Evolutionary conservation across 1,139 yeast species (phyloP).

Genomic region (Pneumocystis sp.): DNA sequence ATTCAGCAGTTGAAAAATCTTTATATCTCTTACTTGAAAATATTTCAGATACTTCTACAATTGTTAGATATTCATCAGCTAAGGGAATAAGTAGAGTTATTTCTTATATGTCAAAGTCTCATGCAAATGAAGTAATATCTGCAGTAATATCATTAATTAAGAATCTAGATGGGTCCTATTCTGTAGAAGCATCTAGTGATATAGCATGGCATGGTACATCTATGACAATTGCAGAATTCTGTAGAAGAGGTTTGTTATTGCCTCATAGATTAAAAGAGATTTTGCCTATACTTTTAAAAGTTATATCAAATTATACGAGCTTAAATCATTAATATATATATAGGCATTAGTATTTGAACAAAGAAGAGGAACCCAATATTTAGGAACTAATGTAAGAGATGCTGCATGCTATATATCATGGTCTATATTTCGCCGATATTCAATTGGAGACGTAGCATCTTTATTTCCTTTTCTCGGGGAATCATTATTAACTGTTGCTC

Average conservation of each 20-base stretch:
- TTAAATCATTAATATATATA: constrained; percentile 19
- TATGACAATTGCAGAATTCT: constrained; percentile 33
- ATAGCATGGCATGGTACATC: constrained; percentile 33
- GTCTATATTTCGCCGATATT: constrained; percentile 39
- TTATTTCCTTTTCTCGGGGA: constrained; percentile 14
- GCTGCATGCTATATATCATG: constrained; percentile 67
- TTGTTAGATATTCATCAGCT: constrained; percentile 32
- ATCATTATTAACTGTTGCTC: constrained; percentile 34
- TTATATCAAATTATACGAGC: constrained; percentile 18
- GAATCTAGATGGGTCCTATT: constrained; percentile 14
- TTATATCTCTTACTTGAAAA: constrained; percentile 6
- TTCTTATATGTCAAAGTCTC: constrained; percentile 21
- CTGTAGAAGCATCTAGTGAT: constrained; percentile 18
- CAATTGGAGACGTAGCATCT: constrained; percentile 19
- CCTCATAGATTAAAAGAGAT: constrained; percentile 6
- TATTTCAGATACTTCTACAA: constrained; percentile 20
- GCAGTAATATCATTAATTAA: constrained; percentile 23
- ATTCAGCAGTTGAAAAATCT: constrained; percentile 9
- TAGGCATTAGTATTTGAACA: constrained; percentile 42
- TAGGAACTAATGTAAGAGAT: constrained; percentile 64
- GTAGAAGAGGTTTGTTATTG: constrained; percentile 23
- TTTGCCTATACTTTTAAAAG: constrained; percentile 11
- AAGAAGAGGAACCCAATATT: constrained; percentile 32
- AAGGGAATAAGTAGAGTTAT: constrained; percentile 32
- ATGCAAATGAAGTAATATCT: constrained; percentile 25